Evolutionary conservation across 306 rosid species (phyloP).

Genomic region (Castanea sativa): DNA sequence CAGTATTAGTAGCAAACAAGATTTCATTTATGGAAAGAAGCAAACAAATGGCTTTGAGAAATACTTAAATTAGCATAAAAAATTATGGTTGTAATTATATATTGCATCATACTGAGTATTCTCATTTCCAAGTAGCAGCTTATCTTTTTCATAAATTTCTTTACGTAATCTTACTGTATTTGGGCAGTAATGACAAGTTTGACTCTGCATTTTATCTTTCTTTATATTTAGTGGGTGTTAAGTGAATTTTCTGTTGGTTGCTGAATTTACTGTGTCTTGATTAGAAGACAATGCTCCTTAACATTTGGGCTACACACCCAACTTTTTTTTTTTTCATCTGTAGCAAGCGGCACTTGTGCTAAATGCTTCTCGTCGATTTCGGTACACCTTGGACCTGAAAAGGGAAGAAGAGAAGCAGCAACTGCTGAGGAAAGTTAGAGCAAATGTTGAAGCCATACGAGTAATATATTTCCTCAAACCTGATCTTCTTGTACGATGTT

Average conservation of each 20-base stretch:
- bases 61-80: not conserved
- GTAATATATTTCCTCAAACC: conserved; percentile 40
- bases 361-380: conserved; percentile 99
- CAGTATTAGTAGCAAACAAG: not conserved
- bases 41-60: not conserved
- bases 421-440: conserved; percentile 68
- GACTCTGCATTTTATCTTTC: not conserved
- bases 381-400: conserved; percentile 95
- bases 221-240: not conserved
- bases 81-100: too few species aligned
- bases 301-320: not conserved
- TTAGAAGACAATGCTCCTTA: not conserved
- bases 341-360: conserved; percentile 99
- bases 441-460: conserved; percentile 81
- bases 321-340: conserved; percentile 15
- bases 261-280: not conserved
- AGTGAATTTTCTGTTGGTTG: not conserved
- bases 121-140: not conserved
- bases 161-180: not conserved
- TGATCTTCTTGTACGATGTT: conserved; percentile 16
- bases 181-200: not conserved
- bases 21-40: not conserved
- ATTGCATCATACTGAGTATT: too few species aligned
- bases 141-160: not conserved
- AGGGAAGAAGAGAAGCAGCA: conserved; percentile 80